phyloP scores from a whole-genome alignment of 345 rosid genomes.

The Eutrema japonicum region DNA sequence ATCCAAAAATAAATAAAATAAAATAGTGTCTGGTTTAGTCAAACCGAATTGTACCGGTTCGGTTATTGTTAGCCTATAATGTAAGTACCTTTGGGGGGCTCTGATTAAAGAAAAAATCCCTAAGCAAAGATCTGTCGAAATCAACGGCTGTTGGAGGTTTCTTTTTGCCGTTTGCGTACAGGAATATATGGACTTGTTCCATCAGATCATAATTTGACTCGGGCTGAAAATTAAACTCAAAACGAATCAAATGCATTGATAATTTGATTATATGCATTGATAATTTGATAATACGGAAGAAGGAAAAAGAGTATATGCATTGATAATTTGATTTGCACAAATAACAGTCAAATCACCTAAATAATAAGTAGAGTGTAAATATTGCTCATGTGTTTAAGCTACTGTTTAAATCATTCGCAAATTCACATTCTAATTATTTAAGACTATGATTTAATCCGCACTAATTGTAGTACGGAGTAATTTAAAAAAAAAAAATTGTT shows the following conservation, averaged over 20 bases:
- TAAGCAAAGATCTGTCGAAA: slow-evolving; percentile 73
- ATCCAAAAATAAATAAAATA: not conserved
- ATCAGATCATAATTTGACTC: slow-evolving; percentile 68
- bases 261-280: too few relatives aligned
- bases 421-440: too few relatives aligned
- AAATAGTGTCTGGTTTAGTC: not conserved
- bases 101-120: slow-evolving; percentile 80
- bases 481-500: too few relatives aligned
- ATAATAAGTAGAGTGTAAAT: too few relatives aligned
- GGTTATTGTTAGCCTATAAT: not conserved
- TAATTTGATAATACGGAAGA: not conserved
- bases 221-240: slow-evolving; percentile 48
- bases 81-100: slow-evolving; percentile 79
- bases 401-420: too few relatives aligned
- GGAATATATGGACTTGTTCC: slow-evolving; percentile 72
- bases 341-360: too few relatives aligned
- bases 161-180: slow-evolving; percentile 85
- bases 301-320: not conserved
- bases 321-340: too few relatives aligned
- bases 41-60: slow-evolving; percentile 21
- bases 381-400: too few relatives aligned
- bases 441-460: too few relatives aligned
- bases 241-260: not conserved
- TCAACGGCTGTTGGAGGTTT: slow-evolving; percentile 91
- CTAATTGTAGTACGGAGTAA: too few relatives aligned